Conservation (phyloP, 2,329 filamentous ascomycete species). For the Botryotinia globosa region DNA sequence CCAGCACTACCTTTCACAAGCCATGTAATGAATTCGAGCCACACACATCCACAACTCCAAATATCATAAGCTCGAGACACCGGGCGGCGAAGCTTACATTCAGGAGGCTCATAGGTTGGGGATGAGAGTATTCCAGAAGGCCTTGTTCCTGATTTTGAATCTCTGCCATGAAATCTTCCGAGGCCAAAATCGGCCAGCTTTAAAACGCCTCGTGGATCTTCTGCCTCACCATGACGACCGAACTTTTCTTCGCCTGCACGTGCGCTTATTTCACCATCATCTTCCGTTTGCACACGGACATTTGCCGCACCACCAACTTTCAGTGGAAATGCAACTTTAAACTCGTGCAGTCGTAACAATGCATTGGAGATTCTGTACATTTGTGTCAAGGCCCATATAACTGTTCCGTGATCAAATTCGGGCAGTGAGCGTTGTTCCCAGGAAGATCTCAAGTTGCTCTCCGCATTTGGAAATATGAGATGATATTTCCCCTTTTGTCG, state of each 20-base stretch:
- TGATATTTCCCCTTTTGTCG: constrained; percentile 29
- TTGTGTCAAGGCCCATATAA: constrained; percentile 36
- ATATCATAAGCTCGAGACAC: constrained; percentile 42
- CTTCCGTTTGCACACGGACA: background rate
- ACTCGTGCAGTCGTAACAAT: constrained; percentile 32
- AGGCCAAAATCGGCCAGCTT: constrained; percentile 31
- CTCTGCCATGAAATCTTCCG: constrained; percentile 38
- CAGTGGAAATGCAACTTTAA: constrained; percentile 21
- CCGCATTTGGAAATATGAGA: constrained; percentile 37
- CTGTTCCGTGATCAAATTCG: constrained; percentile 21
- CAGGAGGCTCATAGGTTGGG: constrained; percentile 43
- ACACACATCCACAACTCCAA: constrained; percentile 41
- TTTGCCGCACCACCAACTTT: constrained; percentile 14
- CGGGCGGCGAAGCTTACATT: constrained; percentile 34
- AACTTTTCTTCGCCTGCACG: constrained; percentile 29
- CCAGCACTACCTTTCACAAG: constrained; percentile 32
- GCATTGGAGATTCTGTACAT: constrained; percentile 35
- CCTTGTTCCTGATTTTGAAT: constrained; percentile 36
- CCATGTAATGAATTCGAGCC: constrained; percentile 42
- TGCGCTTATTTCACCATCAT: constrained; percentile 18
- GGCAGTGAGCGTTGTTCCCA: constrained; percentile 30
- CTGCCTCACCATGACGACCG: constrained; percentile 37
- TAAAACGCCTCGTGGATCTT: constrained; percentile 20
- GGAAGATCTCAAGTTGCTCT: constrained; percentile 32
- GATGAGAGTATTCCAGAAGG: constrained; percentile 25